Percentiles rank a stretch among this genome's conserved stretches.
Evolutionary conservation across 164 flowering plant species (phyloP).

Genomic region (Dillenia suffruticosa): DNA sequence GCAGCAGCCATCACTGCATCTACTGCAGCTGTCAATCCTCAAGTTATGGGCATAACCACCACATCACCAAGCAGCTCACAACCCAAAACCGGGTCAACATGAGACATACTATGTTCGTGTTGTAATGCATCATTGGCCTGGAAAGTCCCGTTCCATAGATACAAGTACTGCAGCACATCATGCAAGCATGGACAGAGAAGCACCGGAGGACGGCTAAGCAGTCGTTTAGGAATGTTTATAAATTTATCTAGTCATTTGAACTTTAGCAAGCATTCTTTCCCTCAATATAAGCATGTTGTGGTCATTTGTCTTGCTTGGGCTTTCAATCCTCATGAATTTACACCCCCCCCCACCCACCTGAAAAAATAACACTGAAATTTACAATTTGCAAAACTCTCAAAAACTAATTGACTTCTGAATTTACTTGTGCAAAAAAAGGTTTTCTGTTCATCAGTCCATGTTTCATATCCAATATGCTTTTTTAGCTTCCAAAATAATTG

Average conservation of each 20-base stretch:
- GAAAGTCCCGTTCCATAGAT: slow-evolving; percentile 85
- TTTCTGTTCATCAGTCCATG: too few relatives aligned
- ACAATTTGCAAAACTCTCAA: too few relatives aligned
- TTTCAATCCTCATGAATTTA: too few relatives aligned
- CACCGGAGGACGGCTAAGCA: slow-evolving; percentile 55
- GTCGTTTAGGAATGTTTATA: neutral
- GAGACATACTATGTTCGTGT: slow-evolving; percentile 58
- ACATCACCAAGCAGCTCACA: slow-evolving; percentile 16
- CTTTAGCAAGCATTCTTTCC: neutral
- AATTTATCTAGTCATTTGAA: neutral
- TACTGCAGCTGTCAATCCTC: slow-evolving; percentile 31
- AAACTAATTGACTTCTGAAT: too few relatives aligned
- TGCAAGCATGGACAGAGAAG: slow-evolving; percentile 82
- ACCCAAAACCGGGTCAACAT: slow-evolving; percentile 16
- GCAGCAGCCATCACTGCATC: slow-evolving; percentile 88
- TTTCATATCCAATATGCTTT: too few relatives aligned
- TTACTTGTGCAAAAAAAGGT: too few relatives aligned
- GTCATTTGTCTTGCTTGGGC: too few relatives aligned
- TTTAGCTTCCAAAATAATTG: too few relatives aligned
- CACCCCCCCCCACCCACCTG: too few relatives aligned
- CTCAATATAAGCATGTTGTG: too few relatives aligned
- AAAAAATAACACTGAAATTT: too few relatives aligned
- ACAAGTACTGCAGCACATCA: slow-evolving; percentile 90
- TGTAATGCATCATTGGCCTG: slow-evolving; percentile 72
- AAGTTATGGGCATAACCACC: slow-evolving; percentile 15